Evolutionary conservation across 2,329 filamentous ascomycete genomes (phyloP), one percentile per base, ranked within the genome.

Genomic region (Neofusicoccum ribis): DNA sequence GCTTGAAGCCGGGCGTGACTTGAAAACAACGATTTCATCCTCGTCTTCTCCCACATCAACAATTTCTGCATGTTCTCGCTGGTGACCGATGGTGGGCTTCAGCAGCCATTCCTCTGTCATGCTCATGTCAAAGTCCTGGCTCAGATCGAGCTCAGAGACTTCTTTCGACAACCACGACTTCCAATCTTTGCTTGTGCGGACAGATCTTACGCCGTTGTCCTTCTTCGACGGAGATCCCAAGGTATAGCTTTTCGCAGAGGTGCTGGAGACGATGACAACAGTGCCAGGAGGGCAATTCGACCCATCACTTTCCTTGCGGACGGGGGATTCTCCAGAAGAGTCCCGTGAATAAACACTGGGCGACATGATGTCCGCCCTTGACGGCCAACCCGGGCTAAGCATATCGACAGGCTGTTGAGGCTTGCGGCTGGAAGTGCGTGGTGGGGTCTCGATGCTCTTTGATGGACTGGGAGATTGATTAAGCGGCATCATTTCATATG

Each of bases 311-410:
- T 78, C 43, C 75, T 78, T 12, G 69, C 72, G 39, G 75, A 67
- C 63, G 69, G 76, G 69, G 67, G 80, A 65, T 68, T 65, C 70
- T 12, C 76, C 78, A 65, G 81, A 76, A 0, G 78, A 80, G 11
- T 77, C 76, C 1, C 77, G 72, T 4, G 81, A 83, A 66, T 83
- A 83, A 11, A 83, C 68, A 63, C 81, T 83, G 1, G 81, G 81
- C 1, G 81, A 83, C 54, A 81, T 67, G 14, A 63, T 63, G 5
- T 44, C 49, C 9, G 61, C 61, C 14, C 61, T 54, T 3, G 56
- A 60, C 15, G 56, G 56, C 56, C 56, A 60, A 14, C 31, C 27
- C 27, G 47, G 61, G 37, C 31, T 62, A 23, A 64, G 51, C 41
- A 64, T 46, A 20, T 64, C 51, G 31, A 47, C 20, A 2, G 50